Evolutionary conservation across 2,329 filamentous ascomycete genomes (phyloP).

Genomic region (Talaromyces sp.): DNA sequence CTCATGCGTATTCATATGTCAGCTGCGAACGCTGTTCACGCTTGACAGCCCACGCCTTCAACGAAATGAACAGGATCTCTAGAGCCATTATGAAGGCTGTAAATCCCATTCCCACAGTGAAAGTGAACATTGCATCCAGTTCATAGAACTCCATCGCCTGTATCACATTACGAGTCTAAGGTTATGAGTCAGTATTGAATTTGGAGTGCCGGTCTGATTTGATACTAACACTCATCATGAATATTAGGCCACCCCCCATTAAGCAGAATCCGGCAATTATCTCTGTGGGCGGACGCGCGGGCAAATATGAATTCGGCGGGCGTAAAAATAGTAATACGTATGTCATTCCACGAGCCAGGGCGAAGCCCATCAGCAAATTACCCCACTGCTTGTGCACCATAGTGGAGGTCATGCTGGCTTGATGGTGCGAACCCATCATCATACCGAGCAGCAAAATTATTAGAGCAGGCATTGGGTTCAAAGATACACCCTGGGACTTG

Average conservation of each 20-base stretch:
- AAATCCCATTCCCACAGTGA: constrained; percentile 83
- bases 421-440: constrained; percentile 95
- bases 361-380: constrained; percentile 76
- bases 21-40: constrained; percentile 39
- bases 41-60: constrained; percentile 82
- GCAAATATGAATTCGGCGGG: constrained; percentile 77
- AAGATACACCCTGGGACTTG: constrained; percentile 69
- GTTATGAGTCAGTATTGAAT: constrained; percentile 25
- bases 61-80: constrained; percentile 72
- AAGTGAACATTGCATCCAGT: constrained; percentile 89
- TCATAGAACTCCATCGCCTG: constrained; percentile 73
- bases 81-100: constrained; percentile 85
- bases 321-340: constrained; percentile 79
- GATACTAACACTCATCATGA: constrained; percentile 80
- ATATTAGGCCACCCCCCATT: constrained; percentile 83
- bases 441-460: constrained; percentile 84
- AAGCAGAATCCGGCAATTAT: constrained; percentile 85
- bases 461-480: constrained; percentile 86
- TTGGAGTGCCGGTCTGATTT: background rate
- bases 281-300: constrained; percentile 86
- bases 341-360: constrained; percentile 74
- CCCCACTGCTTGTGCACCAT: constrained; percentile 98
- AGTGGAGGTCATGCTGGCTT: constrained; percentile 77
- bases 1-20: constrained; percentile 35
- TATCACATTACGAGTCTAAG: constrained; percentile 73